Evolutionary conservation across 148 eudicot genomes (phyloP).

Genomic region (Chenopodium formosanum): DNA sequence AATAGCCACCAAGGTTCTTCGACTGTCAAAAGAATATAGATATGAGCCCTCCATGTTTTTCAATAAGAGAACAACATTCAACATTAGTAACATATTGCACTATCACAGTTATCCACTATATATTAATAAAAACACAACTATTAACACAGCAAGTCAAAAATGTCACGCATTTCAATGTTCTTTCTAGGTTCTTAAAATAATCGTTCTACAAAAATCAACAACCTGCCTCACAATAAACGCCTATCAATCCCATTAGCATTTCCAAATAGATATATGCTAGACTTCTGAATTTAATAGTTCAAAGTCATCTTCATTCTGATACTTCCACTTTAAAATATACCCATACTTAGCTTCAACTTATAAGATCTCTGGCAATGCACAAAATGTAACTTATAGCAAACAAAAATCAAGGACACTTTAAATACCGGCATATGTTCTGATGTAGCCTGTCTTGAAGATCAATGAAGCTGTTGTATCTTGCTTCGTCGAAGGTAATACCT

Average conservation of each 20-base stretch:
- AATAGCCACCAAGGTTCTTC: conserved; percentile 96
- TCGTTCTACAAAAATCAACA: too few species aligned
- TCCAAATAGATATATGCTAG: neutral
- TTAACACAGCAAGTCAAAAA: neutral
- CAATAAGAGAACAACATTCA: neutral
- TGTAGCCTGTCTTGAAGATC: conserved; percentile 97
- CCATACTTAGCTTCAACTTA: neutral
- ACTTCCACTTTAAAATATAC: neutral
- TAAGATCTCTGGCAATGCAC: neutral
- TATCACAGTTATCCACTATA: neutral
- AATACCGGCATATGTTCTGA: conserved; percentile 95
- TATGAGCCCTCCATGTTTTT: neutral
- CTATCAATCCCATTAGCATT: neutral
- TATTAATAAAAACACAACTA: neutral
- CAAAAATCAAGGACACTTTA: neutral
- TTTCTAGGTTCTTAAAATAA: too few species aligned
- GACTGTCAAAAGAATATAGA: conserved; percentile 42
- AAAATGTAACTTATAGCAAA: neutral
- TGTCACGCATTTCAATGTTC: neutral
- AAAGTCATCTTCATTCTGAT: neutral
- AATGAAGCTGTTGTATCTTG: conserved; percentile 93
- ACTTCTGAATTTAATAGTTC: neutral
- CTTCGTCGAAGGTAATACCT: conserved; percentile 80
- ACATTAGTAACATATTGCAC: neutral
- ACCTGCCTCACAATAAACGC: neutral